Evolutionary conservation across 768 basidiomycete genomes (phyloP), one percentile per base, ranked within the genome.

Genomic region (Chlorophyllum brunneum): DNA sequence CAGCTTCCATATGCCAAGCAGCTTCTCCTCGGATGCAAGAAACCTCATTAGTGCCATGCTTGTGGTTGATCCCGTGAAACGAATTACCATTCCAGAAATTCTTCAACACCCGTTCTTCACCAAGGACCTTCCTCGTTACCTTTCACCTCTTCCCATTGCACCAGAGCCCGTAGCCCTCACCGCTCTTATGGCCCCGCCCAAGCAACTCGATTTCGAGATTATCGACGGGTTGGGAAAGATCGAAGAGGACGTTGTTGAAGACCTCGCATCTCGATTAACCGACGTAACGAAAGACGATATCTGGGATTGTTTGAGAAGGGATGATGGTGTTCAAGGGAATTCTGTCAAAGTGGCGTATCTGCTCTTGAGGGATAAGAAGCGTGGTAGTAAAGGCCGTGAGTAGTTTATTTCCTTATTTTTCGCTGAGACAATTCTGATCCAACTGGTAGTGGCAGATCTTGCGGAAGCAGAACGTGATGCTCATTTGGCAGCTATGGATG

Each of bases 271-370:
- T 15, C 77, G 83, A 53, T 85, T 98, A 73, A 68, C 78, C 0
- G 86, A 83, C 0, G 85, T 94, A 9, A 80, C 81, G 54, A 82
- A 83, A 67, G 87, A 92, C 2, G 92, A 94, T 56, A 81, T 98
- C 3, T 92, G 90, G 91, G 85, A 87, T 41, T 86, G 86, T 62
- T 68, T 98, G 56, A 79, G 87, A 54, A 72, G 83, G 58, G 86
- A 94, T 47, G 92, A 95, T 57, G 93, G 90, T 0, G 76, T 82
- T 36, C 84, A 86, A 55, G 91, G 94, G 33, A 97, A 98, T 64
- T 86, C 92, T 48, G 87, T 98, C 64, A 95, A 97, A 69, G 94
- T 99, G 5, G 94, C 95, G 0, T 99, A 98, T 68, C 84, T 94
- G 81, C 75, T 99, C 3, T 74, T 97, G 39, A 76, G 92, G 51